Evolutionary conservation across 805 yeast genomes (phyloP), one percentile per base, ranked within the genome.

Genomic region (Huiozyma naganishii): DNA sequence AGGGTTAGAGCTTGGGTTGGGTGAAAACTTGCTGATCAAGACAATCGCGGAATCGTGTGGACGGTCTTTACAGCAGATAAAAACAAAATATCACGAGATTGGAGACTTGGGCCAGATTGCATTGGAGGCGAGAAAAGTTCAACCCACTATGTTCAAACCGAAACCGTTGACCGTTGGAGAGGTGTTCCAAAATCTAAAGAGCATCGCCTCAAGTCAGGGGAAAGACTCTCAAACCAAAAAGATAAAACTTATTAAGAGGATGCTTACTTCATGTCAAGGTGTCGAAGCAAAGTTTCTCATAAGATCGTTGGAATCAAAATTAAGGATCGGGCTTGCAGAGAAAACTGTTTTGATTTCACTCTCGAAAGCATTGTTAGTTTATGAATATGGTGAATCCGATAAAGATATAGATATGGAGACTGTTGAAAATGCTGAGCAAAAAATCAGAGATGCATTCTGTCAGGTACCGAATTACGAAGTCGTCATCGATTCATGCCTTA

Each of bases 71-170:
- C 67, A 77, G 3, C 85, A 80, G 48, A 74, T 92, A 42, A 88
- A 79, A 58, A 68, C 70, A 30, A 92, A 86, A 47, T 84, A 81
- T 55, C 80, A 78, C 42, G 77, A 83, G 48, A 73, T 76, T 6
- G 98, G 98, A 34, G 98, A 92, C 65, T 70, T 92, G 46, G 98
- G 98, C 1, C 67, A 76, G 32, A 92, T 92, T 45, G 97, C 98
- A 0, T 77, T 79, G 51, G 75, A 76, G 44, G 85, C 96, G 0
- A 73, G 96, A 52, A 72, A 81, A 10, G 84, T 78, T 17, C 98
- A 92, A 59, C 82, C 94, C 2, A 77, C 95, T 0, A 89, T 92
- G 95, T 87, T 90, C 65, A 85, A 85, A 54, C 96, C 97, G 0
- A 77, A 80, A 51, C 80, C 95, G 1, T 67, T 92, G 52, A 81